phyloP scores from a whole-genome alignment of 176 grass and related monocot genomes.

The Elaeis guineensis region DNA sequence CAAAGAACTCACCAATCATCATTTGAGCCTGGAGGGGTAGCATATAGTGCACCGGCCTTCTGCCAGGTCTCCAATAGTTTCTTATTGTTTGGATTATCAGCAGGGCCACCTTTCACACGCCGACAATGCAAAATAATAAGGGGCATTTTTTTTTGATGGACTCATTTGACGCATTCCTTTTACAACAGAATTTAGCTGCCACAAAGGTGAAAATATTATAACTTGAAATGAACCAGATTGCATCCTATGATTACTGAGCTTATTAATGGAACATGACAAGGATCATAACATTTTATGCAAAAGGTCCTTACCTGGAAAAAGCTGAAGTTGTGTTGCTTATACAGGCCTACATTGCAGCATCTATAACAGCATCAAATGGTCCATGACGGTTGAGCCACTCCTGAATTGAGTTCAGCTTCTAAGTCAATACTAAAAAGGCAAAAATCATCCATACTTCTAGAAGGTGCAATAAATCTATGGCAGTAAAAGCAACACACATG shows the following conservation, averaged over 20 bases:
- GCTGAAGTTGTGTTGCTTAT: slow-evolving; percentile 45
- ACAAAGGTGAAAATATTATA: slow-evolving; percentile 9
- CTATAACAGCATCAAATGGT: slow-evolving; percentile 85
- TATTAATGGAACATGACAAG: no score
- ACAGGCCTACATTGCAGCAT: slow-evolving; percentile 72
- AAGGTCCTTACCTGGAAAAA: slow-evolving; percentile 49
- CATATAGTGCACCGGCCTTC: slow-evolving; percentile 53
- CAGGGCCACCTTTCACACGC: slow-evolving; percentile 40
- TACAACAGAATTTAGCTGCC: slow-evolving; percentile 67
- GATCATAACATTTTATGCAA: no score
- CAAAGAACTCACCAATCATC: slow-evolving; percentile 66
- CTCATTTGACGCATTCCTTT: slow-evolving; percentile 60
- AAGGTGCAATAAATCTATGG: no score
- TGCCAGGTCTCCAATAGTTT: slow-evolving; percentile 58
- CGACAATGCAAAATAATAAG: slow-evolving; percentile 66
- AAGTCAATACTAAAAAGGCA: slow-evolving; percentile 16
- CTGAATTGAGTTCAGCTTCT: slow-evolving; percentile 25
- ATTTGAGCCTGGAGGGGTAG: slow-evolving; percentile 72
- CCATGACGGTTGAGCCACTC: slow-evolving; percentile 54
- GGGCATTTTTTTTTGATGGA: slow-evolving; percentile 65
- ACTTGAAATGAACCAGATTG: not conserved
- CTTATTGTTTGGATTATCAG: slow-evolving; percentile 51
- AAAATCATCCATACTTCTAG: no score
- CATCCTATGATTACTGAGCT: no score
- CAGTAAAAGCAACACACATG: no score